A percentile compares a stretch with the other conserved stretches of the same genome.
Conservation (phyloP, 345 rosid genomes). For the Pistacia atlantica region DNA sequence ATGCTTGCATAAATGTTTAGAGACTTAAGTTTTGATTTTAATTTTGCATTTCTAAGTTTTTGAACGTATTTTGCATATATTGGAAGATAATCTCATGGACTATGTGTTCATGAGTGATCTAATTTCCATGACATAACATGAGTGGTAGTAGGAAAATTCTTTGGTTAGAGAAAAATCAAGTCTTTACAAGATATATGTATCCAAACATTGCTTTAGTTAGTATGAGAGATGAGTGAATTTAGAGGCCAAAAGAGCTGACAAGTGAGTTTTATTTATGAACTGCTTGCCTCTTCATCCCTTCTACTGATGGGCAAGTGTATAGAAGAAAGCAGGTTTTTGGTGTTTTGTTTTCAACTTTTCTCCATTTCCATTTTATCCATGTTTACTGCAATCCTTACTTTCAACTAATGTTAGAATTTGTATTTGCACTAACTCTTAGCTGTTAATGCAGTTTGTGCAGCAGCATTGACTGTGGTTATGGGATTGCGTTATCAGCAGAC, state of each 20-base stretch:
- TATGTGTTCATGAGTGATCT: background rate
- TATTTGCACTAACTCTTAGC: slow-evolving; percentile 15
- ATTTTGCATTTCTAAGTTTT: background rate
- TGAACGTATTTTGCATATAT: background rate
- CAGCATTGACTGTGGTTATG: slow-evolving; percentile 72
- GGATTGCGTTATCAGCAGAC: slow-evolving; percentile 86
- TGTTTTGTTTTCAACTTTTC: background rate
- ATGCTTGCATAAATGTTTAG: background rate
- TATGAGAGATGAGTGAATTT: background rate
- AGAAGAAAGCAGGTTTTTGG: background rate
- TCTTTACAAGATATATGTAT: too few relatives aligned
- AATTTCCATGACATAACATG: background rate
- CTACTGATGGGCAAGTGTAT: background rate
- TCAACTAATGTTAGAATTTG: background rate
- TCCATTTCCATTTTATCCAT: background rate
- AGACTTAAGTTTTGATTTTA: background rate
- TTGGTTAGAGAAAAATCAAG: background rate
- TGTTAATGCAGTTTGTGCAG: slow-evolving; percentile 60
- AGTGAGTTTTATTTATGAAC: background rate
- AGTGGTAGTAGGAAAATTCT: background rate
- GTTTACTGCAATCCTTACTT: background rate
- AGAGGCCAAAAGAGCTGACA: background rate
- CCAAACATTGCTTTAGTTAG: background rate
- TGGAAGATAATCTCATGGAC: background rate
- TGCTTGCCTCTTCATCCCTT: background rate